Percentiles rank a stretch among this genome's conserved stretches.
These are phyloP conservation scores for Kodamaea derodonti DNA, from an alignment of 1,139 yeast genomes.

Conservation along the genomic window DNA sequence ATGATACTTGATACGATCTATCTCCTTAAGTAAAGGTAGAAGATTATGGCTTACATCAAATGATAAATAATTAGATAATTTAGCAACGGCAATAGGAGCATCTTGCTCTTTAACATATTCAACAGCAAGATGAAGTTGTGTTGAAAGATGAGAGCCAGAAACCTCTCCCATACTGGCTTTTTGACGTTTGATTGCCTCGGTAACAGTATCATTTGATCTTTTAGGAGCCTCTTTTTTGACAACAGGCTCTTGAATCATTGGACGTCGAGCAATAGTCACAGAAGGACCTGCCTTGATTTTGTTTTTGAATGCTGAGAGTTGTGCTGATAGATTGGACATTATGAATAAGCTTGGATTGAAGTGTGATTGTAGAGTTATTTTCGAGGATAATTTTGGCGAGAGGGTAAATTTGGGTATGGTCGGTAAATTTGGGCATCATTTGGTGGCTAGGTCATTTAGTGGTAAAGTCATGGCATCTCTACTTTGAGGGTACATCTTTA, in stretches of 20 bases:
- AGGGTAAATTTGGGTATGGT: no score
- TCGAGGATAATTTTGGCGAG: no score
- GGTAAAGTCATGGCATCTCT: no score
- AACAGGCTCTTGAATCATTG: slow-evolving; percentile 7
- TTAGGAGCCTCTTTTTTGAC: slow-evolving; percentile 6
- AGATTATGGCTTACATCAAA: slow-evolving; percentile 47
- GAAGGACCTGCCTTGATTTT: slow-evolving; percentile 48
- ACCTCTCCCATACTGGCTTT: slow-evolving; percentile 26
- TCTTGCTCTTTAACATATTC: slow-evolving; percentile 75
- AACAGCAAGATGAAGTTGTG: slow-evolving; percentile 82
- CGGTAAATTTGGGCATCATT: no score
- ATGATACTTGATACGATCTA: slow-evolving; percentile 71
- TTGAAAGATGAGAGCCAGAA: slow-evolving; percentile 64
- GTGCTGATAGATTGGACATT: slow-evolving; percentile 47
- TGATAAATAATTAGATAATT: slow-evolving; percentile 57
- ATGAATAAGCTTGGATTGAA: no score
- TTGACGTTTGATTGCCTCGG: slow-evolving; percentile 38
- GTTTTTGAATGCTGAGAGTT: slow-evolving; percentile 46
- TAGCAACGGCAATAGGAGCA: slow-evolving; percentile 60
- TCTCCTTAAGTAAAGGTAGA: slow-evolving; percentile 65
- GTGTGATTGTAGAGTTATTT: no score
- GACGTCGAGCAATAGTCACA: slow-evolving; percentile 32
- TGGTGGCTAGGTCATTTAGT: no score
- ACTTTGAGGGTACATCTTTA: no score
- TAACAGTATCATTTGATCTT: slow-evolving; percentile 21